Conservation (phyloP, 1,284 basidiomycete genomes). For the Cystobasidium pallidum region DNA sequence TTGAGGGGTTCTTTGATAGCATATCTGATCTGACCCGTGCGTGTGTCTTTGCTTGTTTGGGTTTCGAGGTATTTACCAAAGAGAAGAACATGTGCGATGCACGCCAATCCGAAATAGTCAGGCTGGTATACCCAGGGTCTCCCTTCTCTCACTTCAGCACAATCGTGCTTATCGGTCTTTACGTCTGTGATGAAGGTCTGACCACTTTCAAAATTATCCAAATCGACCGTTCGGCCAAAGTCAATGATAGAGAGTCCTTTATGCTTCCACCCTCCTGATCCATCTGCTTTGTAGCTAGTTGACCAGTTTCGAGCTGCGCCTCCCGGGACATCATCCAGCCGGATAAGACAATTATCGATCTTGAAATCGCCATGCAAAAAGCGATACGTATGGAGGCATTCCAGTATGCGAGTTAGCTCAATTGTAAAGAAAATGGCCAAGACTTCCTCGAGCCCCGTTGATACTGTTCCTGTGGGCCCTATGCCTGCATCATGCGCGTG, state of each 20-base stretch:
- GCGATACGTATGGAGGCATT: conserved; percentile 75
- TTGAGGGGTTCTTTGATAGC: conserved; percentile 79
- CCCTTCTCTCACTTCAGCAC: conserved; percentile 81
- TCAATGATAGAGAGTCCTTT: conserved; percentile 94
- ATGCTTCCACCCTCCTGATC: conserved; percentile 77
- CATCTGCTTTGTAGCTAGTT: conserved; percentile 71
- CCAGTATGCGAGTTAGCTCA: conserved; percentile 81
- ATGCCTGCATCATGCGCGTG: conserved; percentile 71
- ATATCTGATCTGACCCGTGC: conserved; percentile 59
- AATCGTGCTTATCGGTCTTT: conserved; percentile 84
- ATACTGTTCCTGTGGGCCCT: conserved; percentile 56
- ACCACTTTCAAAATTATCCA: conserved; percentile 70
- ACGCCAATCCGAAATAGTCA: conserved; percentile 92
- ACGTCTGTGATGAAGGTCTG: conserved; percentile 88
- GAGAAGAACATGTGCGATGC: conserved; percentile 90
- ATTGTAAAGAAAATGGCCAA: conserved; percentile 93
- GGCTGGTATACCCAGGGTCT: conserved; percentile 89
- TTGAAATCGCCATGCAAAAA: conserved; percentile 98
- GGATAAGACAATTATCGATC: conserved; percentile 96
- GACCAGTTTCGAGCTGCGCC: conserved; percentile 70
- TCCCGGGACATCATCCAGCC: conserved; percentile 79
- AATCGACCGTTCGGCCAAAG: conserved; percentile 92
- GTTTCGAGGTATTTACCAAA: conserved; percentile 92
- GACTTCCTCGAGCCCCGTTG: conserved; percentile 76
- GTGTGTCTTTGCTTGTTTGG: conserved; percentile 51